Evolutionary conservation across 495 filamentous ascomycete genomes (phyloP), one percentile per base, ranked within the genome.

Genomic region (Aspergillus funiculosus): DNA sequence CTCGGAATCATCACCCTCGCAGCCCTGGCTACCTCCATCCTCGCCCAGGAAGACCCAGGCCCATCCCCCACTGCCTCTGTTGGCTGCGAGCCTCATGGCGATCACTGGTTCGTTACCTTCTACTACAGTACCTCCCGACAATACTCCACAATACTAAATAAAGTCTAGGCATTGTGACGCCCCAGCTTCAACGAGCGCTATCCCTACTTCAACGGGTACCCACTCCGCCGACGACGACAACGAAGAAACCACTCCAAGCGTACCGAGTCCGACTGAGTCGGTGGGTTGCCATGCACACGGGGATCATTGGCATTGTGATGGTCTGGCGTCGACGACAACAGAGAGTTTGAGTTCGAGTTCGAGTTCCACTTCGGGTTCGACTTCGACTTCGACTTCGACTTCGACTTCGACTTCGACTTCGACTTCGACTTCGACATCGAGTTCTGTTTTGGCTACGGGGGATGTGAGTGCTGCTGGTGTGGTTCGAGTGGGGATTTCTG

Each of bases 271-370:
- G 5, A 62, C 56, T 1, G 56, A 59, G 35, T 60, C 56, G 13
- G 34, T 53, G 2, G 61, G 58, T 19, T 64, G 61, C 11, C 53
- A 57, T 26, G 53, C 56, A 2, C 60, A 63, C 31, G 53, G 48
- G 15, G 61, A 63, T 36, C 58, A 61, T 24, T 63, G 61, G 55
- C 54, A 58, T 45, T 59, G 58, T 11, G 59, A 62, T 19, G 58
- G 56, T 2, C 58, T 56, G 2, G 52, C 43, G 7, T 15, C 28
- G 14, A 51, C 22, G 4, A 40, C 19, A 31, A 42, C 7, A 46
- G 20, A 25, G 42, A n/a, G 19, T 34, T 20, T 24, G 41, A 51
- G n/a, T 21, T 17, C 6, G 41, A 51, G 15, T 25, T 18, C 17
- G 18, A 39, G 6, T 11, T 4, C 28, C 8, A 30, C 10, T 11